Conservation (phyloP, 2,329 filamentous ascomycete genomes). For the Ophiocordyceps camponoti-floridani region DNA sequence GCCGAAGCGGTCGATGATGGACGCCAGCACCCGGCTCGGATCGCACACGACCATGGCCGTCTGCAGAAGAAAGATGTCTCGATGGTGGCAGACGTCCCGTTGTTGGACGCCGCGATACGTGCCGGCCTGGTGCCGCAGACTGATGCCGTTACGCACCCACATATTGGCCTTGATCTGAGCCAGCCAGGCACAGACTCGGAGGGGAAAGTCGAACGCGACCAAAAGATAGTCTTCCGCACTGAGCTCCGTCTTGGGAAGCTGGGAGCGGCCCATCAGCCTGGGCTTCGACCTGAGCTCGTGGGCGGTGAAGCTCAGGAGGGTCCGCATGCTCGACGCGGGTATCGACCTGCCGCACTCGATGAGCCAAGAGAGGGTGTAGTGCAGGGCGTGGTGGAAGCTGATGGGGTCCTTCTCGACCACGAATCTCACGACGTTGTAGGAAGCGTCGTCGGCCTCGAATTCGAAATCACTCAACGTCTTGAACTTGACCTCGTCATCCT, state of each 20-base stretch:
- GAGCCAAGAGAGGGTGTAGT: slow-evolving; percentile 93
- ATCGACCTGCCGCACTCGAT: slow-evolving; percentile 75
- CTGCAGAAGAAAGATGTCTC: slow-evolving; percentile 87
- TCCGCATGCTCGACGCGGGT: slow-evolving; percentile 44
- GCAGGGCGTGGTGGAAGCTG: slow-evolving; percentile 92
- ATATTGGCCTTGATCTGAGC: slow-evolving; percentile 96
- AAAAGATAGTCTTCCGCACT: slow-evolving; percentile 64
- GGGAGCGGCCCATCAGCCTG: slow-evolving; percentile 40
- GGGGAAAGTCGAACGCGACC: slow-evolving; percentile 78
- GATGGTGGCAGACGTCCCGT: slow-evolving; percentile 81
- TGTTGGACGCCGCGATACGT: slow-evolving; percentile 83
- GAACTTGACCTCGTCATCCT: slow-evolving; percentile 68
- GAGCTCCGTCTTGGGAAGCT: slow-evolving; percentile 37
- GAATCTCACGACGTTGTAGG: slow-evolving; percentile 64
- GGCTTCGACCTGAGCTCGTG: slow-evolving; percentile 50
- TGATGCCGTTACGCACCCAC: slow-evolving; percentile 97
- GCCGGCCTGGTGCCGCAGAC: slow-evolving; percentile 82
- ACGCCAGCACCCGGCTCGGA: slow-evolving; percentile 66
- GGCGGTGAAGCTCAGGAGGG: slow-evolving; percentile 53
- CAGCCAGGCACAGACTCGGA: slow-evolving; percentile 88
- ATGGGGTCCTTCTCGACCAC: slow-evolving; percentile 78
- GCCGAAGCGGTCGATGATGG: slow-evolving; percentile 81
- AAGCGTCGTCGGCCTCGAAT: slow-evolving; percentile 43
- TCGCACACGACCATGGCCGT: slow-evolving; percentile 77
- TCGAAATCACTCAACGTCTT: slow-evolving; percentile 63